phyloP scores from a whole-genome alignment of 2,329 filamentous ascomycete species.

The Aspergillus bombycis region DNA sequence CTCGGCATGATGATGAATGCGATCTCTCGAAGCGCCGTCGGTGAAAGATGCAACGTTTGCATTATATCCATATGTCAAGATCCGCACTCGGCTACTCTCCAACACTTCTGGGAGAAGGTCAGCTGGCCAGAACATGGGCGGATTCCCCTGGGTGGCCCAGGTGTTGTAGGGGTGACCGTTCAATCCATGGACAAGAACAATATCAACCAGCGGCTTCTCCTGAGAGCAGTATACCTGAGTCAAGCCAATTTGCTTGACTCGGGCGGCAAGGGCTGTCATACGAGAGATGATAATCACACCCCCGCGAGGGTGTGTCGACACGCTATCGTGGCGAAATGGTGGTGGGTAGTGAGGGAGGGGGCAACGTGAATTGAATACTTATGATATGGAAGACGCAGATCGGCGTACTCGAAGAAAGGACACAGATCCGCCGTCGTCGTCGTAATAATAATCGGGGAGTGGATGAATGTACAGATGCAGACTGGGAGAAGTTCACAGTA shows the following conservation, averaged over 20 bases:
- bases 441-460: neutral
- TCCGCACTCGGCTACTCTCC: constrained; percentile 60
- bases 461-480: neutral
- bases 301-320: neutral
- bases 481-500: neutral
- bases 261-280: constrained; percentile 27
- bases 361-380: neutral
- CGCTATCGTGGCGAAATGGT: neutral
- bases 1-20: constrained; percentile 72
- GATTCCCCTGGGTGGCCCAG: constrained; percentile 54
- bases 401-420: neutral
- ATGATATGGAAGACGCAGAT: neutral
- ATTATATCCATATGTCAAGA: constrained; percentile 76
- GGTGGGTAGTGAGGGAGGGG: neutral
- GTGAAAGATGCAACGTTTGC: constrained; percentile 61
- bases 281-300: neutral
- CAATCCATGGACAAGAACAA: constrained; percentile 72
- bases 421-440: too few relatives aligned
- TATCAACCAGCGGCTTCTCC: constrained; percentile 48
- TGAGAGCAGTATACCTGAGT: constrained; percentile 45
- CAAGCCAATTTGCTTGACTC: constrained; percentile 45
- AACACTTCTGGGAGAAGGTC: constrained; percentile 68
- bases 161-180: constrained; percentile 68
- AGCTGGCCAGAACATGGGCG: constrained; percentile 66
- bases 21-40: constrained; percentile 62